phyloP scores from a whole-genome alignment of 1,284 basidiomycete genomes.

The Phylloporus sp. region DNA sequence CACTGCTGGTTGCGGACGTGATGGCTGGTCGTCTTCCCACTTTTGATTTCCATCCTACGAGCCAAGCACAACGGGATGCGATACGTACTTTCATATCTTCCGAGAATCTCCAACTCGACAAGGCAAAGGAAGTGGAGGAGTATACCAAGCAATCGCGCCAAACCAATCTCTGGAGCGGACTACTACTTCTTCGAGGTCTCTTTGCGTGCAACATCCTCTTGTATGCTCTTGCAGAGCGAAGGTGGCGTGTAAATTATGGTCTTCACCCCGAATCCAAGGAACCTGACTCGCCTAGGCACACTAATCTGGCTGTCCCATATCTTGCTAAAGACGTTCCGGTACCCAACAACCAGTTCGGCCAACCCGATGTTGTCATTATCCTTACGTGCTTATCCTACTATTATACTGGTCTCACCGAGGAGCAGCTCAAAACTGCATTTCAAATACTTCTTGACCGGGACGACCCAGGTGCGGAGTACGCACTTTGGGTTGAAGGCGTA shows the following conservation, averaged over 20 bases:
- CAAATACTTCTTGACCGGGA: slow-evolving; percentile 48
- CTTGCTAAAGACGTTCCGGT: slow-evolving; percentile 59
- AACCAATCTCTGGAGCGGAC: slow-evolving; percentile 34
- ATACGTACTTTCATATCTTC: slow-evolving; percentile 33
- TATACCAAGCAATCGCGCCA: slow-evolving; percentile 16
- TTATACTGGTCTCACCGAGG: slow-evolving; percentile 50
- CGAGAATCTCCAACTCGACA: slow-evolving; percentile 25
- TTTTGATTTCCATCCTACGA: slow-evolving; percentile 14
- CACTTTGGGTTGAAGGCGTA: slow-evolving; percentile 48
- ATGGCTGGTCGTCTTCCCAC: slow-evolving; percentile 38
- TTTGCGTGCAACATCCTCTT: slow-evolving; percentile 51
- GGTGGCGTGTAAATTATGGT: slow-evolving; percentile 63
- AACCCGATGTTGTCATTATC: slow-evolving; percentile 55
- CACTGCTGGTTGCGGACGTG: slow-evolving; percentile 35
- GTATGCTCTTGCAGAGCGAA: slow-evolving; percentile 50
- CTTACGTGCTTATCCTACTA: slow-evolving; percentile 60
- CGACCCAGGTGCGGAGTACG: slow-evolving; percentile 51
- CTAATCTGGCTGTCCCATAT: slow-evolving; percentile 58
- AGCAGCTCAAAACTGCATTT: slow-evolving; percentile 47
- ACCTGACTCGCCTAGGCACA: slow-evolving; percentile 42
- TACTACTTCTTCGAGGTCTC: slow-evolving; percentile 53
- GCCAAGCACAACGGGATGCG: slow-evolving; percentile 15
- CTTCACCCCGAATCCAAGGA: slow-evolving; percentile 22
- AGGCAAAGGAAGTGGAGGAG: slow-evolving; percentile 17
- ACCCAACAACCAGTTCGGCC: slow-evolving; percentile 57